These are phyloP conservation scores for Petrea volubilis DNA, from an alignment of 257 asterid species.

Conservation along the genomic window DNA sequence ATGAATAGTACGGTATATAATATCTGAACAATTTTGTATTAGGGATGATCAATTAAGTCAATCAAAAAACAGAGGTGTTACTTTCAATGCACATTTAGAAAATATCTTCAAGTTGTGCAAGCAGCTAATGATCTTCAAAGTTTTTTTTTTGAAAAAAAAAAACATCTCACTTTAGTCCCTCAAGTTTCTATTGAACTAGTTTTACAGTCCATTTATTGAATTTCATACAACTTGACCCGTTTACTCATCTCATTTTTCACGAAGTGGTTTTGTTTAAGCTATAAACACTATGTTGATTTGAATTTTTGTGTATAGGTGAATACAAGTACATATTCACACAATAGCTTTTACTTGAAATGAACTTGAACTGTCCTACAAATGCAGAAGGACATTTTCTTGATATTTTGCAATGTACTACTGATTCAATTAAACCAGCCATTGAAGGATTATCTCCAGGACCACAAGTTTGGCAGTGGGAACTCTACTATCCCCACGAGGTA, in stretches of 20 bases:
- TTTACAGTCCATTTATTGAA: no score
- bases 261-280: not conserved
- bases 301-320: not conserved
- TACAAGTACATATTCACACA: not conserved
- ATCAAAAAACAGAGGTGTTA: no score
- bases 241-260: no score
- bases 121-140: not conserved
- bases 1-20: not conserved
- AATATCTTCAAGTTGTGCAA: not conserved
- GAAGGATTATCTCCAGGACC: constrained; percentile 9
- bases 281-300: not conserved
- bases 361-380: not conserved
- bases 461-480: not conserved
- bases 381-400: not conserved
- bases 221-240: no score
- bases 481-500: not conserved
- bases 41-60: not conserved
- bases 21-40: not conserved
- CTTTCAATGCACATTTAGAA: no score
- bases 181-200: not conserved
- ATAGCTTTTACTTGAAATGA: not conserved
- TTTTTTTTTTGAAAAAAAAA: no score
- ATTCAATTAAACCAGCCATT: not conserved
- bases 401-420: not conserved
- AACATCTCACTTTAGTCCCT: not conserved